Conservation (phyloP, 805 yeast genomes). For the Zygosaccharomyces gambellarensis region DNA sequence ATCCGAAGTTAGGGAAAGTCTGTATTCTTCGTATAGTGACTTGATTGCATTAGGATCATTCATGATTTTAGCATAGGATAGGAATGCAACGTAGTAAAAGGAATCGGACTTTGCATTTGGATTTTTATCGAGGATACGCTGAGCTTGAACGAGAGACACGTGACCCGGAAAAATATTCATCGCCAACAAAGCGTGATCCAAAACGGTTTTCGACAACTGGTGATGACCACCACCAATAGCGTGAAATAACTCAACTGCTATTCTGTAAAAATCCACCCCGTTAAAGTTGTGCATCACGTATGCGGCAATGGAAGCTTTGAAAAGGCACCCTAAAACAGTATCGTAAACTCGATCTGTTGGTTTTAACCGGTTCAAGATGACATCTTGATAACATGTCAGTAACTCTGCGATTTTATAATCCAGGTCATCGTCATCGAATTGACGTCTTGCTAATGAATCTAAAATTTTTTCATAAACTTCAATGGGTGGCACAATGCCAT, state of each 20-base stretch:
- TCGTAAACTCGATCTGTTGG: conserved; percentile 56
- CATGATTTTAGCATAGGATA: conserved; percentile 38
- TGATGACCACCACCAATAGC: conserved; percentile 40
- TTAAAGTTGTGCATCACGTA: conserved; percentile 36
- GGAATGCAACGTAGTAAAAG: conserved; percentile 38
- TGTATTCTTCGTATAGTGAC: conserved; percentile 38
- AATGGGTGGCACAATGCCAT: conserved; percentile 45
- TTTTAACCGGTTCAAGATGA: conserved; percentile 48
- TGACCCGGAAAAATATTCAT: conserved; percentile 39
- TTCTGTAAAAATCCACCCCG: conserved; percentile 46
- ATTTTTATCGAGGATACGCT: conserved; percentile 28
- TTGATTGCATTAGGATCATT: conserved; percentile 39
- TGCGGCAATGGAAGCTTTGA: conserved; percentile 45
- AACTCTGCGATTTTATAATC: conserved; percentile 60
- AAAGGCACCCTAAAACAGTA: conserved; percentile 45
- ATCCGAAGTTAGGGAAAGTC: conserved; percentile 17
- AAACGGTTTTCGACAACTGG: conserved; percentile 39
- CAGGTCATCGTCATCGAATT: conserved; percentile 46
- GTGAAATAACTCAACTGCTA: conserved; percentile 45
- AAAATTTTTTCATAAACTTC: conserved; percentile 52
- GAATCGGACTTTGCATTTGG: conserved; percentile 28
- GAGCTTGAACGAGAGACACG: conserved; percentile 33
- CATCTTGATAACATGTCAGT: conserved; percentile 63
- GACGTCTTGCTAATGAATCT: conserved; percentile 48
- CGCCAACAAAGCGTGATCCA: conserved; percentile 46